phyloP scores from a whole-genome alignment of 2,329 filamentous ascomycete genomes.

The Escovopsis sp. region DNA sequence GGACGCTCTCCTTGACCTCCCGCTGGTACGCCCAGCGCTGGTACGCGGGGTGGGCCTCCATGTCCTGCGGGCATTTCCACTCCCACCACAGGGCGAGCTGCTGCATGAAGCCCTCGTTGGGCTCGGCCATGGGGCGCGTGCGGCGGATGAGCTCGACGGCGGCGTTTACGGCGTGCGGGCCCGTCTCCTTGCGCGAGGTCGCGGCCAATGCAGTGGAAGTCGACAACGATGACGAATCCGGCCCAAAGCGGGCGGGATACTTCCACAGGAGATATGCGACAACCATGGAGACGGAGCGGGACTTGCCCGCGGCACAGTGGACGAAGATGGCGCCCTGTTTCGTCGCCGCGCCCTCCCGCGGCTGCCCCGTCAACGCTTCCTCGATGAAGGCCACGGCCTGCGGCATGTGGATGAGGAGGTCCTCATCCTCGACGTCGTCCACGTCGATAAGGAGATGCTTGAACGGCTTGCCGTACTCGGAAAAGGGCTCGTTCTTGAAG shows the following conservation, averaged over 20 bases:
- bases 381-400: conserved; percentile 72
- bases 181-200: conserved; percentile 16
- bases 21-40: conserved; percentile 52
- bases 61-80: conserved; percentile 61
- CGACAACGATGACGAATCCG: conserved; percentile 9
- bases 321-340: conserved; percentile 34
- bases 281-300: conserved; percentile 71
- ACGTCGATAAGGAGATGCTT: conserved; percentile 69
- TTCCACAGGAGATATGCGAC: conserved; percentile 73
- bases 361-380: conserved; percentile 38
- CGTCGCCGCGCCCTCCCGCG: conserved; percentile 2
- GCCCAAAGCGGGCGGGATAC: conserved; percentile 38
- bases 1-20: conserved; percentile 43
- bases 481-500: conserved; percentile 34
- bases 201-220: background rate
- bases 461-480: conserved; percentile 41
- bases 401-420: conserved; percentile 70
- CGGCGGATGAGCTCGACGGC: conserved; percentile 58
- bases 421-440: conserved; percentile 81
- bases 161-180: conserved; percentile 32
- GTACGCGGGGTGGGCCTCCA: conserved; percentile 59
- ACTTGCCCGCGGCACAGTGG: conserved; percentile 88
- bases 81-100: conserved; percentile 78
- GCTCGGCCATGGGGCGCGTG: conserved; percentile 65
- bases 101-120: conserved; percentile 81